Conservation (phyloP, 1,284 basidiomycete species). For the Sanghuangporus weigelae region DNA sequence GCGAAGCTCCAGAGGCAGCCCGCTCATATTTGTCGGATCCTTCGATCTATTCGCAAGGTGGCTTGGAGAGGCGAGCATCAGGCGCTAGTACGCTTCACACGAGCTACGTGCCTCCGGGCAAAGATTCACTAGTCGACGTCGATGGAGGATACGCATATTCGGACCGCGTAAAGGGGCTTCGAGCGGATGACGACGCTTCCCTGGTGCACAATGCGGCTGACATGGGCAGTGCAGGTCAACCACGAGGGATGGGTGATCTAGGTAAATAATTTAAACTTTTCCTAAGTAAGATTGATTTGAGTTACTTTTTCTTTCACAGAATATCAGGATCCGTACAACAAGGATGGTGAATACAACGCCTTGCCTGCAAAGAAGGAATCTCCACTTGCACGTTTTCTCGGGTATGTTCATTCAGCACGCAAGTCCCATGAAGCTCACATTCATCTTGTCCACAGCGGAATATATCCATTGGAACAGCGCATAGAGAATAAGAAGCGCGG, state of each 20-base stretch:
- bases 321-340: slow-evolving; percentile 48
- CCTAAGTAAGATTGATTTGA: not conserved
- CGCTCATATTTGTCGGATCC: slow-evolving; percentile 11
- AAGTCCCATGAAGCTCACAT: not conserved
- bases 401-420: not conserved
- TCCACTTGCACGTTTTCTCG: slow-evolving; percentile 37
- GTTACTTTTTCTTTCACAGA: slow-evolving; percentile 32
- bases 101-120: slow-evolving; percentile 9
- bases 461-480: slow-evolving; percentile 71
- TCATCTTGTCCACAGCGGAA: slow-evolving; percentile 25
- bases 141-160: slow-evolving; percentile 24
- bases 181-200: slow-evolving; percentile 32
- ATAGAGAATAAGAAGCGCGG: slow-evolving; percentile 84
- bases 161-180: slow-evolving; percentile 17
- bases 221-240: slow-evolving; percentile 24
- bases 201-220: slow-evolving; percentile 43
- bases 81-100: slow-evolving; percentile 7
- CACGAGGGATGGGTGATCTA: slow-evolving; percentile 43
- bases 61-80: slow-evolving; percentile 15
- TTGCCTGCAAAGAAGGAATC: slow-evolving; percentile 36
- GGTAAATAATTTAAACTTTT: slow-evolving; percentile 34
- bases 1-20: slow-evolving; percentile 21
- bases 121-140: slow-evolving; percentile 21
- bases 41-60: slow-evolving; percentile 2
- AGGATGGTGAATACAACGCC: slow-evolving; percentile 23